Evolutionary conservation across 2,329 filamentous ascomycete genomes (phyloP).

Genomic region (Exutisphaerella laricina): DNA sequence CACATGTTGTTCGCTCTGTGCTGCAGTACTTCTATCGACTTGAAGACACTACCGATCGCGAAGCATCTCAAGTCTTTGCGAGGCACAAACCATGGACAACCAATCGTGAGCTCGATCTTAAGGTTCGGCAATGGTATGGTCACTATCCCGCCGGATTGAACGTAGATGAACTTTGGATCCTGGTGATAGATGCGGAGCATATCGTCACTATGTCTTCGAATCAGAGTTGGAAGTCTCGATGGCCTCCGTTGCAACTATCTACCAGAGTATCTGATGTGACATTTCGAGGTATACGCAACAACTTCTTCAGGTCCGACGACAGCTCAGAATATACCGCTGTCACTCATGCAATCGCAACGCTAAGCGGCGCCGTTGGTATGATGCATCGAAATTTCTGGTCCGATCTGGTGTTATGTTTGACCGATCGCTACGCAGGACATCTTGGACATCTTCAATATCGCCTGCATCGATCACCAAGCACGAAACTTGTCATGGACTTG

Average conservation of each 20-base stretch:
- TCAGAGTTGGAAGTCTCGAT: slow-evolving; percentile 41
- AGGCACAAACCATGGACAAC: slow-evolving; percentile 41
- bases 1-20: slow-evolving; percentile 38
- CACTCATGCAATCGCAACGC: slow-evolving; percentile 35
- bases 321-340: slow-evolving; percentile 35
- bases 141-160: slow-evolving; percentile 39
- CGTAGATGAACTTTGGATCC: slow-evolving; percentile 42
- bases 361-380: slow-evolving; percentile 40
- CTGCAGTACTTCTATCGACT: slow-evolving; percentile 41
- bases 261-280: slow-evolving; percentile 38
- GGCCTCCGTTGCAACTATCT: slow-evolving; percentile 39
- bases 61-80: slow-evolving; percentile 37
- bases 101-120: slow-evolving; percentile 39
- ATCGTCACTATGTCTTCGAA: slow-evolving; percentile 41
- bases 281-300: slow-evolving; percentile 39
- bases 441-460: slow-evolving; percentile 41
- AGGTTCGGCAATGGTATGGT: slow-evolving; percentile 41
- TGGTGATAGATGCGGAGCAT: slow-evolving; percentile 38
- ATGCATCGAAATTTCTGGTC: slow-evolving; percentile 42
- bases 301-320: slow-evolving; percentile 32
- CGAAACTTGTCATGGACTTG: slow-evolving; percentile 42
- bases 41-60: slow-evolving; percentile 41
- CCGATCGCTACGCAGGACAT: slow-evolving; percentile 41
- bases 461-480: slow-evolving; percentile 38
- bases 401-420: slow-evolving; percentile 38